Evolutionary conservation across 305 asterid genomes (phyloP).

Genomic region (Rubia tinctorum): DNA sequence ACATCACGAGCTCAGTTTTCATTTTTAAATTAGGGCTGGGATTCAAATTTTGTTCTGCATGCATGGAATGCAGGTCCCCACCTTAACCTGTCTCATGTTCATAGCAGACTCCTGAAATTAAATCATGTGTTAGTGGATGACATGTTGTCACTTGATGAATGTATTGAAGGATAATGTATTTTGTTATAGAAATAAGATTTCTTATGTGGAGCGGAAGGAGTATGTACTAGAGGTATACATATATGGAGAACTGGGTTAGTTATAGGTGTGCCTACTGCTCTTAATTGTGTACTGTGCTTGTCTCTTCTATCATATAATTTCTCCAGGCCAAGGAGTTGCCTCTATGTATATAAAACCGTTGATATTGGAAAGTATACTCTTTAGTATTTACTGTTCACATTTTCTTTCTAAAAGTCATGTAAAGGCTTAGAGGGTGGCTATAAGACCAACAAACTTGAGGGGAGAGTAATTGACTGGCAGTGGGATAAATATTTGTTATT

Average conservation of each 20-base stretch:
- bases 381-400: background rate
- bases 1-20: background rate
- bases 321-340: background rate
- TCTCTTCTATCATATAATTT: background rate
- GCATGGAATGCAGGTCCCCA: background rate
- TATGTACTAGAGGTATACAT: background rate
- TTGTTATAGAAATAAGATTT: background rate
- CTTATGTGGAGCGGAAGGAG: background rate
- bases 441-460: background rate
- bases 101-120: background rate
- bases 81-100: background rate
- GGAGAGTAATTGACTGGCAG: background rate
- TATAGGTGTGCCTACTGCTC: background rate
- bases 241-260: background rate
- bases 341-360: background rate
- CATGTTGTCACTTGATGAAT: background rate
- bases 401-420: background rate
- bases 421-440: background rate
- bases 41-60: background rate
- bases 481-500: background rate
- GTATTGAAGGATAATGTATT: background rate
- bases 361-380: background rate
- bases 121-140: background rate
- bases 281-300: background rate
- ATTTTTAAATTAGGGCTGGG: background rate